Conservation (phyloP, 495 filamentous ascomycete species). For the Penicillium roqueforti region DNA sequence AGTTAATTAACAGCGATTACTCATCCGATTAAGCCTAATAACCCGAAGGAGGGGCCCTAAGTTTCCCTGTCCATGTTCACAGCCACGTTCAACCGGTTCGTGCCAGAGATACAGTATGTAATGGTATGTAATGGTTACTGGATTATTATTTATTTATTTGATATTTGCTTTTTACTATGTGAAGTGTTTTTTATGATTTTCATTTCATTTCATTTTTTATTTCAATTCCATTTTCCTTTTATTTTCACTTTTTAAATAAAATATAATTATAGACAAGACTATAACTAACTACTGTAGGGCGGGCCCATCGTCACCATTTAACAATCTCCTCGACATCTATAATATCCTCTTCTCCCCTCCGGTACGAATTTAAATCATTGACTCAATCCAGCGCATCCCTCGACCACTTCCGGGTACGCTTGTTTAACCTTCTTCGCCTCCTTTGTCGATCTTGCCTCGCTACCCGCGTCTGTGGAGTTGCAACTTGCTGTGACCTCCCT, state of each 20-base stretch:
- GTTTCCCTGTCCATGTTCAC: constrained; percentile 6
- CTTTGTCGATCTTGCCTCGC: background rate
- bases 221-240: constrained; percentile 7
- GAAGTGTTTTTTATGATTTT: background rate
- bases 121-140: background rate
- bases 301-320: constrained; percentile 11
- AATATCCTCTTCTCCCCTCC: constrained; percentile 31
- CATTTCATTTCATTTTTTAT: constrained; percentile 14
- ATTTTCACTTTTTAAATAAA: constrained; percentile 1
- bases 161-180: constrained; percentile 5
- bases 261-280: constrained; percentile 14
- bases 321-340: constrained; percentile 16
- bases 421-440: constrained; percentile 14
- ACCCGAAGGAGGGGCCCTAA: constrained; percentile 3
- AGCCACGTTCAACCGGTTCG: constrained; percentile 5
- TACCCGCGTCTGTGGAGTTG: background rate
- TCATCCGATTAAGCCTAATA: constrained; percentile 5
- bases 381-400: background rate
- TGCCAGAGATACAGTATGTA: constrained; percentile 10
- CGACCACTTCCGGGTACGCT: background rate
- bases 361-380: background rate
- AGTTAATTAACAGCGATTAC: background rate
- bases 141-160: constrained; percentile 9
- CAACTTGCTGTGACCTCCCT: constrained; percentile 13
- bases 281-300: constrained; percentile 13